Percentiles rank a stretch among this genome's conserved stretches.
Evolutionary conservation across 768 basidiomycete species (phyloP).

Genomic region (Fistulinella prunicolor): DNA sequence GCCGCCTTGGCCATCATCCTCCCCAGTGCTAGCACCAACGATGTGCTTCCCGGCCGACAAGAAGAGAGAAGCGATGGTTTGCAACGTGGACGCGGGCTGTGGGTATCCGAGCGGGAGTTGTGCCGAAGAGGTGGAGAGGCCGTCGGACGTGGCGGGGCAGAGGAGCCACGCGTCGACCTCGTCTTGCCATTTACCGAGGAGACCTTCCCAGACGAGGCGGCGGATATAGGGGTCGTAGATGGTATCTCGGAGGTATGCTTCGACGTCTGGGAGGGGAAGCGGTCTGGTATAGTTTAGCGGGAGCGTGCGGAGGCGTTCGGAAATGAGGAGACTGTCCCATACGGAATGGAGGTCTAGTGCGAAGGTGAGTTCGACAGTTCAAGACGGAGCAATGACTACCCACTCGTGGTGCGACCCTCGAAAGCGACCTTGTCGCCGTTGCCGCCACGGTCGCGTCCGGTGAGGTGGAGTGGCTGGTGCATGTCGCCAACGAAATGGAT

Average conservation of each 20-base stretch:
- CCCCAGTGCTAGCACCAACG: not conserved
- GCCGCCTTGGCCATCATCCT: constrained; percentile 18
- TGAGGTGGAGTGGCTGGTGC: constrained; percentile 92
- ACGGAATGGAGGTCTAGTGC: constrained; percentile 73
- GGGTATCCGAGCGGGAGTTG: not conserved
- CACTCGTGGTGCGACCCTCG: constrained; percentile 69
- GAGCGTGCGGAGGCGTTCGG: constrained; percentile 73
- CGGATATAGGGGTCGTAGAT: constrained; percentile 90
- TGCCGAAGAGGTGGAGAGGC: not conserved
- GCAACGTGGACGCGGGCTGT: constrained; percentile 22
- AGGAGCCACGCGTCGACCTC: constrained; percentile 62
- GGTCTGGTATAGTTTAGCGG: constrained; percentile 74
- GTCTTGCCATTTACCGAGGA: constrained; percentile 63
- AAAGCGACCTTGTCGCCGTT: constrained; percentile 77
- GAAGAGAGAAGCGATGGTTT: constrained; percentile 18
- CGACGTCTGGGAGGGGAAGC: constrained; percentile 64
- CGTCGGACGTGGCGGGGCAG: constrained; percentile 52
- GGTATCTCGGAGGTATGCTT: constrained; percentile 63
- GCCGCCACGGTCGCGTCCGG: constrained; percentile 84
- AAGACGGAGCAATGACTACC: too few species aligned
- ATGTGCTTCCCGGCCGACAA: not conserved
- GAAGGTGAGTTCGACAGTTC: too few species aligned
- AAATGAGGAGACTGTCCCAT: constrained; percentile 84
- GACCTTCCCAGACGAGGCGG: constrained; percentile 82
- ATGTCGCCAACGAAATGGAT: constrained; percentile 92